phyloP scores from a whole-genome alignment of 2,329 filamentous ascomycete species.

The Apiospora hydei region DNA sequence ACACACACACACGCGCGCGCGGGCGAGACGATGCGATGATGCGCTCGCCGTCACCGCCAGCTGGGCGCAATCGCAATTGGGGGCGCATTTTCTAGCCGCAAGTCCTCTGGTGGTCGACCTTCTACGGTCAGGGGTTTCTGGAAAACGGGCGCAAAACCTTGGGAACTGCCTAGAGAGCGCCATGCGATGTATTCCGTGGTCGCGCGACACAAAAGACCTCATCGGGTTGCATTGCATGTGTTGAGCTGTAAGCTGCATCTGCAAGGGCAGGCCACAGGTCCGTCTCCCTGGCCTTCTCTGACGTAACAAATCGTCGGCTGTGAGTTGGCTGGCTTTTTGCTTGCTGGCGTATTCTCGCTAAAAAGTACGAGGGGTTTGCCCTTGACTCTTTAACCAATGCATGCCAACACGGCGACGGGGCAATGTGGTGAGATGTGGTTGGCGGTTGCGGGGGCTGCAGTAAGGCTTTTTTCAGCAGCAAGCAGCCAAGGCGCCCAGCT shows the following conservation, averaged over 20 bases:
- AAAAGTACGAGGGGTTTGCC: neutral
- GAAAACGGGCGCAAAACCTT: conserved; percentile 1
- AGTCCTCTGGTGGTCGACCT: neutral
- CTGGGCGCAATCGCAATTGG: neutral
- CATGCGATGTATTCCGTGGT: neutral
- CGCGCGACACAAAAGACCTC: neutral
- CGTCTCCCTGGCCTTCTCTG: neutral
- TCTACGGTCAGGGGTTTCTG: neutral
- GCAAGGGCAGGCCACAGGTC: neutral
- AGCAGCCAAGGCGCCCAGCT: neutral
- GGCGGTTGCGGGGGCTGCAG: conserved; percentile 7
- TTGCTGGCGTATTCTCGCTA: too few relatives aligned
- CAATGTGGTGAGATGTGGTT: conserved; percentile 14
- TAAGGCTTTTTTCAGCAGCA: conserved; percentile 2
- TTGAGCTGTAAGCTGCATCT: neutral
- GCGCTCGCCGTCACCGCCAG: neutral
- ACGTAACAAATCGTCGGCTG: neutral
- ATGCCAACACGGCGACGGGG: neutral
- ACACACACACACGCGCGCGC: too few relatives aligned
- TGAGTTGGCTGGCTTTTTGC: neutral
- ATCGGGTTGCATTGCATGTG: neutral
- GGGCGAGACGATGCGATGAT: too few relatives aligned
- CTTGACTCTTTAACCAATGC: neutral
- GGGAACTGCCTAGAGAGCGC: neutral
- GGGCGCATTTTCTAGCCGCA: neutral